phyloP scores from a whole-genome alignment of 495 filamentous ascomycete genomes.

The Penicillium coprophilum region DNA sequence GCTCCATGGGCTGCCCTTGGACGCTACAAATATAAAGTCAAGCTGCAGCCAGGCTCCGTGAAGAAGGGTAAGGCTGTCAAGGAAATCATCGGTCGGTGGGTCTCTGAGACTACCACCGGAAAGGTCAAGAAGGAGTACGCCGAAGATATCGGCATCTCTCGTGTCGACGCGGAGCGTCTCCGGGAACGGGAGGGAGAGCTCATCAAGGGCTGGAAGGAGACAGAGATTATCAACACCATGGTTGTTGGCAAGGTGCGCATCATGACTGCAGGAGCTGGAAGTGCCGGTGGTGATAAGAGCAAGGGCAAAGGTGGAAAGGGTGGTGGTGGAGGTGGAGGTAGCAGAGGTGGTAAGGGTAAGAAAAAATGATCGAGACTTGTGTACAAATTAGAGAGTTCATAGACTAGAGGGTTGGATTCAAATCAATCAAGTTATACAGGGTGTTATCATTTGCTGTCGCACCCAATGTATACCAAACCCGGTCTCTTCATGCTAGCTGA shows the following conservation, averaged over 20 bases:
- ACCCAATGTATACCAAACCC: background rate
- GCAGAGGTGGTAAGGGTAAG: constrained; percentile 43
- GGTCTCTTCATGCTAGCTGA: background rate
- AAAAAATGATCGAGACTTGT: constrained; percentile 28
- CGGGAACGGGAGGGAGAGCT: constrained; percentile 81
- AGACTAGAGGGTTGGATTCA: constrained; percentile 12
- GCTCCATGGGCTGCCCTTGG: constrained; percentile 82
- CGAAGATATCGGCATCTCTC: constrained; percentile 53
- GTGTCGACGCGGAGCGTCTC: constrained; percentile 69
- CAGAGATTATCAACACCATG: constrained; percentile 76
- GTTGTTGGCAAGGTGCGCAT: constrained; percentile 86
- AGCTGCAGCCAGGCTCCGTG: constrained; percentile 82
- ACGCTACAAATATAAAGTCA: constrained; percentile 83
- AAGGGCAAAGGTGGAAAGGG: constrained; percentile 46
- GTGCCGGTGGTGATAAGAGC: constrained; percentile 45
- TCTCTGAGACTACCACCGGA: constrained; percentile 48
- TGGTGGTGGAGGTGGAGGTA: constrained; percentile 38
- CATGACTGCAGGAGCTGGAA: constrained; percentile 55
- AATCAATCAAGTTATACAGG: background rate
- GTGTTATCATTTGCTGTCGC: background rate
- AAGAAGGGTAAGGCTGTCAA: constrained; percentile 96
- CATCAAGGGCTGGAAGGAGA: constrained; percentile 74
- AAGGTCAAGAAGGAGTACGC: constrained; percentile 51
- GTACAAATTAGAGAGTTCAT: constrained; percentile 10
- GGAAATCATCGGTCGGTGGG: constrained; percentile 79